Percentiles rank a stretch among this genome's conserved stretches.
These are phyloP conservation scores for Tetracladium maxilliforme DNA, from an alignment of 2,329 filamentous ascomycete species.

Conservation along the genomic window DNA sequence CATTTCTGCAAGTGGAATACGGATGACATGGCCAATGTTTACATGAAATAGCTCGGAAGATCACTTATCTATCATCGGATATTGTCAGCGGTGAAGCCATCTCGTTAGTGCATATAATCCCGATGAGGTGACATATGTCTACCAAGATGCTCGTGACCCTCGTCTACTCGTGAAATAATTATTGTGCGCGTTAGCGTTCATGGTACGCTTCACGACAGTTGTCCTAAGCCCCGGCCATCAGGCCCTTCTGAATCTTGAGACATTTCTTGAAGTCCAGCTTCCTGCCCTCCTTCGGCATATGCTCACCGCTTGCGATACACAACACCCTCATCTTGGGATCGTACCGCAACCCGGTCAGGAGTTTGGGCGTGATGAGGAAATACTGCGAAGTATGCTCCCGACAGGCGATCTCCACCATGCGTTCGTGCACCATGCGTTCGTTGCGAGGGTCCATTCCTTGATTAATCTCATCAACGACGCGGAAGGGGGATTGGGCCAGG, in stretches of 20 bases:
- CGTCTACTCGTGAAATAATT: no score
- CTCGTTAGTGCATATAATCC: no score
- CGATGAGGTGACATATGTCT: no score
- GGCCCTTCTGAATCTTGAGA: conserved; percentile 10
- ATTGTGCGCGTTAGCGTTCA: no score
- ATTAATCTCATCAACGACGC: conserved; percentile 98
- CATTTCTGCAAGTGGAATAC: no score
- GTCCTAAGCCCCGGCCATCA: no score
- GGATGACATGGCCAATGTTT: no score
- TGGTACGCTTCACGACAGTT: no score
- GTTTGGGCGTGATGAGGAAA: conserved; percentile 94
- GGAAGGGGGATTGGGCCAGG: conserved; percentile 86
- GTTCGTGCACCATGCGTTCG: conserved; percentile 93
- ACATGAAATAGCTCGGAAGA: no score
- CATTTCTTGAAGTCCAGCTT: conserved; percentile 14
- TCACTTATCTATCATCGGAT: no score
- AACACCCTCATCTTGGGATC: conserved; percentile 84
- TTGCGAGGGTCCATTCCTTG: conserved; percentile 99
- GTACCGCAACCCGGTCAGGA: conserved; percentile 74
- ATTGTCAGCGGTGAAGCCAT: no score
- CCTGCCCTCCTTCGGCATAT: conserved; percentile 36
- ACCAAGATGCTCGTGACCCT: no score
- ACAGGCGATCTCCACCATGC: conserved; percentile 96
- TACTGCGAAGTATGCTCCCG: conserved; percentile 69
- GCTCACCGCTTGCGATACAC: conserved; percentile 82